Evolutionary conservation across 2,329 filamentous ascomycete genomes (phyloP).

Genomic region (Chaetoscypha palmicola): DNA sequence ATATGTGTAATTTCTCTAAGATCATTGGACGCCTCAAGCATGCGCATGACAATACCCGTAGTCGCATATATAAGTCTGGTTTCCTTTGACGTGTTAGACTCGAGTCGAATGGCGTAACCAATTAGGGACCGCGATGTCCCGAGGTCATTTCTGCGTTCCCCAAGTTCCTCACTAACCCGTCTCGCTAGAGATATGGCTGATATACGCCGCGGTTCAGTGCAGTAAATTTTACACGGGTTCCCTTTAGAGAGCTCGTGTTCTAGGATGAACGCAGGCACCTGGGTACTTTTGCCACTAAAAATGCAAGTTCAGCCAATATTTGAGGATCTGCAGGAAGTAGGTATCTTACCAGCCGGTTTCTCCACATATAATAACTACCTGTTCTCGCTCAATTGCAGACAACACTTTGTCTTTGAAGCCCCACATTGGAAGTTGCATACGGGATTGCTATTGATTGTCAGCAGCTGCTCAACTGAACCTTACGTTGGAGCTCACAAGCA

Average conservation of each 20-base stretch:
- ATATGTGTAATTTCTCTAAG: slow-evolving; percentile 87
- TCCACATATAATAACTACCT: slow-evolving; percentile 88
- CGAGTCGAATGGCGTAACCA: slow-evolving; percentile 88
- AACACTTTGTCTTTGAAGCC: slow-evolving; percentile 73
- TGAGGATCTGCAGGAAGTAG: neutral
- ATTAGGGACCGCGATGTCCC: slow-evolving; percentile 79
- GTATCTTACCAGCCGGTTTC: slow-evolving; percentile 73
- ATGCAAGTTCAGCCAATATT: slow-evolving; percentile 20
- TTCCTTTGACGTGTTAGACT: slow-evolving; percentile 74
- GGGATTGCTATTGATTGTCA: slow-evolving; percentile 39
- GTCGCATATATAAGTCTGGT: slow-evolving; percentile 88
- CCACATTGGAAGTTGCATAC: slow-evolving; percentile 85
- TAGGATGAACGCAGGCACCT: slow-evolving; percentile 88
- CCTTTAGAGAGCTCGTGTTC: slow-evolving; percentile 81
- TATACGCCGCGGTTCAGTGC: slow-evolving; percentile 90
- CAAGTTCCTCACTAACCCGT: slow-evolving; percentile 89
- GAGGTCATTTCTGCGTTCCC: slow-evolving; percentile 73
- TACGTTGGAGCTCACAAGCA: slow-evolving; percentile 55
- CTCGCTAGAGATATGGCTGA: slow-evolving; percentile 91
- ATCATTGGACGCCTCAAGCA: slow-evolving; percentile 85
- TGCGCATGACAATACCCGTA: slow-evolving; percentile 89
- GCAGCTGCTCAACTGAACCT: slow-evolving; percentile 20
- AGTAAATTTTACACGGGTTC: slow-evolving; percentile 83
- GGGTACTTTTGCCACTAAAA: slow-evolving; percentile 80
- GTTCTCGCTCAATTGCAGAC: slow-evolving; percentile 66